Evolutionary conservation across 129 eudicot genomes (phyloP), one percentile per base, ranked within the genome.

Genomic region (Flaveria robusta): DNA sequence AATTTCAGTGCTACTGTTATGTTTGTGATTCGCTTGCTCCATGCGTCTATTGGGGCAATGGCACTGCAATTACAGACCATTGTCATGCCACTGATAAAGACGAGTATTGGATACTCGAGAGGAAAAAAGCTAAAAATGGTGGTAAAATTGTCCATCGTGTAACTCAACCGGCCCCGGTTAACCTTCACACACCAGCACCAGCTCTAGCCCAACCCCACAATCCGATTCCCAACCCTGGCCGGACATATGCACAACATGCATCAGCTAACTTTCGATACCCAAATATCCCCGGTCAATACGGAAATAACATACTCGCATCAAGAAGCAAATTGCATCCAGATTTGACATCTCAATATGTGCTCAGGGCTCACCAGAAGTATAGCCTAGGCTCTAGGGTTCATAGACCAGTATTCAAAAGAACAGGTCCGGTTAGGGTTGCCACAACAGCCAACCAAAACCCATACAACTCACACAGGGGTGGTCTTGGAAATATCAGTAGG

Each of bases 11-110:
- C 82, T 77, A 82, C 70, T 82, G 85, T 71, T 82, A 82, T 31
- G 85, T 82, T 27, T 82, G 85, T 66, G 85, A 82, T 68, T 82
- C 82, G 23, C 82, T 71, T 23, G 85, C 85, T 43, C 85, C 85
- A 27, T 82, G 85, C 71, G 23, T 77, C 69, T 43, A 55, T 65
- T 82, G 85, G 82, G 85, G 82, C 39, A 82, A 72, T 55, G 85
- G 85, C 75, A 77, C 46, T 66, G 60, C 79, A 70, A 19, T 14
- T 43, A 70, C 45, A 2, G 85, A 82, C 69, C 85, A 82, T 65
- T 82, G 85, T 71, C 75, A 56, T 43, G 85, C 85, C 14, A 71
- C 82, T 65, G 85, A 82, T 71, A 82, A 77, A 82, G 79, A 71
- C 7, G 64, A 76, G 7, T n/a, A 37, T 7, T 82, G 85, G 85